Evolutionary conservation across 2,329 filamentous ascomycete genomes (phyloP).

Genomic region (Cytospora leucostoma): DNA sequence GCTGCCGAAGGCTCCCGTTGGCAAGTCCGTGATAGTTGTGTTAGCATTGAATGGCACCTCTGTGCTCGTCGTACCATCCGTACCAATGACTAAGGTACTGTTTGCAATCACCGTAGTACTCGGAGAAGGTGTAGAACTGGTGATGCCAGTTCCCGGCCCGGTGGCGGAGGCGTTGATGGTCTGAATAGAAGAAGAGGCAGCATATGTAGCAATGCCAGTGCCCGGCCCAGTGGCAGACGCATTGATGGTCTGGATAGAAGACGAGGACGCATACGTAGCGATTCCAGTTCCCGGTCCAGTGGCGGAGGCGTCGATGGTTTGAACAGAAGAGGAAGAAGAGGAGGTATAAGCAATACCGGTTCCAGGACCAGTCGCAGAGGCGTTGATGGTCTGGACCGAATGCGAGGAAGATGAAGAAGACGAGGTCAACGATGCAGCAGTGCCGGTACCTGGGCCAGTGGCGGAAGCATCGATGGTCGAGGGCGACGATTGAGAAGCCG

Average conservation of each 20-base stretch:
- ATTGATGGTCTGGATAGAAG: not conserved
- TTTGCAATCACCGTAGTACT: constrained; percentile 6
- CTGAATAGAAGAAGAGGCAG: not conserved
- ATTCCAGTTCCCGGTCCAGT: constrained; percentile 15
- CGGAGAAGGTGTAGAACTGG: constrained; percentile 19
- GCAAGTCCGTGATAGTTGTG: constrained; percentile 21
- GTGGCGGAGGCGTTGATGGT: constrained; percentile 16
- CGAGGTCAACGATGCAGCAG: not conserved
- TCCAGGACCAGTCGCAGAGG: constrained; percentile 15
- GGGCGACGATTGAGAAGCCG: not conserved
- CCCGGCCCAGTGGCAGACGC: constrained; percentile 8
- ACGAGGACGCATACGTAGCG: not conserved
- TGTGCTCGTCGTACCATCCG: constrained; percentile 1
- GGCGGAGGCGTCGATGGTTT: constrained; percentile 13
- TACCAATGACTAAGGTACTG: constrained; percentile 5
- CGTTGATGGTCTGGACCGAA: not conserved
- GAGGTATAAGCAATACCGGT: constrained; percentile 6
- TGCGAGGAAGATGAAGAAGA: not conserved
- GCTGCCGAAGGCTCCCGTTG: not conserved
- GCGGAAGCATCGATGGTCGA: constrained; percentile 13
- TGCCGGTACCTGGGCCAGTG: constrained; percentile 20
- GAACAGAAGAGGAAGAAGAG: not conserved
- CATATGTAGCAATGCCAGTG: constrained; percentile 1
- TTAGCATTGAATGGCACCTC: constrained; percentile 23
- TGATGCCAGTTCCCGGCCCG: constrained; percentile 17